Conservation (phyloP, 1,284 basidiomycete genomes). For the Blastosporella zonata region DNA sequence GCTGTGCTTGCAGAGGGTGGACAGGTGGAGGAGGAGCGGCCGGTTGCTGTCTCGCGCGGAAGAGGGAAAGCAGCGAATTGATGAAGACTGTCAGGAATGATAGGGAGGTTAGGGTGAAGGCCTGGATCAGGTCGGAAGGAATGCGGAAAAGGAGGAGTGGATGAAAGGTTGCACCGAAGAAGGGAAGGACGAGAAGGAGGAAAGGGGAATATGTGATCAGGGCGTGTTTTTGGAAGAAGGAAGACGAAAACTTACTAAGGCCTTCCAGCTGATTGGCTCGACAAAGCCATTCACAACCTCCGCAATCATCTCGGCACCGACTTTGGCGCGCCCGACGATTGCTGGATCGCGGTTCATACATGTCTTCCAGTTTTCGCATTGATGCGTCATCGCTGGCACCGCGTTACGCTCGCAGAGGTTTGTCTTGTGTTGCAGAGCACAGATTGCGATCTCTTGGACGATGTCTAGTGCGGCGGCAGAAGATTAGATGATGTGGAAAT, state of each 20-base stretch:
- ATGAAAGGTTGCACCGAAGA: neutral
- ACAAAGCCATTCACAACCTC: constrained; percentile 97
- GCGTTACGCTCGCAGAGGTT: constrained; percentile 79
- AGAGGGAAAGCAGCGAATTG: constrained; percentile 77
- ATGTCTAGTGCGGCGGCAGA: constrained; percentile 52
- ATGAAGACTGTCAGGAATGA: constrained; percentile 80
- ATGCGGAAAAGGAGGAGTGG: neutral
- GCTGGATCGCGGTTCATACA: constrained; percentile 96
- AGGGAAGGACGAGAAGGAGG: neutral
- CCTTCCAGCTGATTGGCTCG: constrained; percentile 96
- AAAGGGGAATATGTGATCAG: constrained; percentile 17
- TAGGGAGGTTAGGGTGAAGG: constrained; percentile 76
- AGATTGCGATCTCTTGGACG: constrained; percentile 86
- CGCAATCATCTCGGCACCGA: constrained; percentile 93
- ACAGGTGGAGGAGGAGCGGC: constrained; percentile 29
- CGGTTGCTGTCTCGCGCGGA: constrained; percentile 57
- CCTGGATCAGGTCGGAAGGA: constrained; percentile 38
- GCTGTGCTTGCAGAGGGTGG: constrained; percentile 35
- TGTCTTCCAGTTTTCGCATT: constrained; percentile 88
- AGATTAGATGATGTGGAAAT: neutral
- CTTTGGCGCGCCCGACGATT: constrained; percentile 83
- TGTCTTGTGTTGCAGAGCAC: constrained; percentile 73
- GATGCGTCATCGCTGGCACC: constrained; percentile 81
- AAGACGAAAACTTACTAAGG: constrained; percentile 59
- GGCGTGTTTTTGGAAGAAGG: constrained; percentile 15